phyloP scores from a whole-genome alignment of 345 rosid genomes.

The Eucalyptus fibrosa region DNA sequence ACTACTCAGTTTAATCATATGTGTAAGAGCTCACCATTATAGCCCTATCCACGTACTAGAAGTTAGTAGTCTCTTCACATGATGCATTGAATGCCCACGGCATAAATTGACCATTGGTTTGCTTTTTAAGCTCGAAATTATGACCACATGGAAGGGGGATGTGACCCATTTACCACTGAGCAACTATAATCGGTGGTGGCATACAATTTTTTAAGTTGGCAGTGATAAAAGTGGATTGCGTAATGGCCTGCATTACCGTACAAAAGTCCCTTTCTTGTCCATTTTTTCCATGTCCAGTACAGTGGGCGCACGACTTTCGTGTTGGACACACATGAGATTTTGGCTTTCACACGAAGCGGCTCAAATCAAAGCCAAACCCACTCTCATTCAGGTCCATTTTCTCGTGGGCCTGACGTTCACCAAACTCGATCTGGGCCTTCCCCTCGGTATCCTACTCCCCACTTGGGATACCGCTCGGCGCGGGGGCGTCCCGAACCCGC shows the following conservation, averaged over 20 bases:
- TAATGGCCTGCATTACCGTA: neutral
- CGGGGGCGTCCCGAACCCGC: neutral
- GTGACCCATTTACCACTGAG: neutral
- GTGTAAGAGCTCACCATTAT: rapidly evolving
- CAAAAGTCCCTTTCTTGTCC: neutral
- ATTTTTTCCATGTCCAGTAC: neutral
- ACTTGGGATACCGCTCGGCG: neutral
- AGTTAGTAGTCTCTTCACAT: neutral
- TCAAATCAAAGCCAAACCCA: neutral
- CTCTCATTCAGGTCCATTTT: neutral
- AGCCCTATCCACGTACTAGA: rapidly evolving
- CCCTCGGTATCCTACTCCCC: neutral
- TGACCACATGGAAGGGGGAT: neutral
- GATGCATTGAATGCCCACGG: neutral
- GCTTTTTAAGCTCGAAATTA: neutral
- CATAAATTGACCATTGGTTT: neutral
- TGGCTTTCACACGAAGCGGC: neutral
- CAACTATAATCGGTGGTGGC: neutral
- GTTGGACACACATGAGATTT: neutral
- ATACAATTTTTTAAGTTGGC: neutral
- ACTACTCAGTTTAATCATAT: neutral
- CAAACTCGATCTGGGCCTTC: neutral
- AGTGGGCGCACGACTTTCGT: neutral
- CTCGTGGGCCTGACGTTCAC: neutral
- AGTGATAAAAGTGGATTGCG: neutral